Conservation (phyloP, 257 asterid genomes). For the Catharanthus roseus region DNA sequence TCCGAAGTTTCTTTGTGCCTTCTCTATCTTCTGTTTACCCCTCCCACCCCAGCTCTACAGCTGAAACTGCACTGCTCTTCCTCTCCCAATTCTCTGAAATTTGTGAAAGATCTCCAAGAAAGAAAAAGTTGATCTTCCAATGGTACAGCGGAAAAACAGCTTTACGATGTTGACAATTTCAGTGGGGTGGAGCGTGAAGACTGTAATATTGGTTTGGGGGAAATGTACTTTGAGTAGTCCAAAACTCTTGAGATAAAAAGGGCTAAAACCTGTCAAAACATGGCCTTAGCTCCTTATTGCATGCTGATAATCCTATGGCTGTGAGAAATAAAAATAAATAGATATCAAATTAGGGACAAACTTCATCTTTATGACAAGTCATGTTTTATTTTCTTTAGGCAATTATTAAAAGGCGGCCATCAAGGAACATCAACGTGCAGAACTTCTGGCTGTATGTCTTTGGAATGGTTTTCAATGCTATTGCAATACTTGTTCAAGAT, state of each 20-base stretch:
- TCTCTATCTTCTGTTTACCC: not conserved
- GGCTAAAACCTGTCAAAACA: not conserved
- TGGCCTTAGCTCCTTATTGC: not conserved
- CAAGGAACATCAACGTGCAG: conserved; percentile 97
- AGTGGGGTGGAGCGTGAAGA: not conserved
- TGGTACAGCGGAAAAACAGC: not conserved
- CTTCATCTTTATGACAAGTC: conserved; percentile 14
- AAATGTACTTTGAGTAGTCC: not conserved
- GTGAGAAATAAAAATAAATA: not conserved
- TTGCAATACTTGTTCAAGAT: conserved; percentile 85
- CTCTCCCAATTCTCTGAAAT: not conserved
- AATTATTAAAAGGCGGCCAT: conserved; percentile 84
- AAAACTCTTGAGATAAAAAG: not conserved
- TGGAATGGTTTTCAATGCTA: conserved; percentile 92
- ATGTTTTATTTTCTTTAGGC: conserved; percentile 55
- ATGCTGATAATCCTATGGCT: not conserved
- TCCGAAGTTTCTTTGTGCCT: not conserved
- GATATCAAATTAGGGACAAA: not conserved
- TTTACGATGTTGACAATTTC: not conserved
- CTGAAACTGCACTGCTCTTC: not conserved
- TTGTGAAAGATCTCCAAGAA: too few relatives aligned
- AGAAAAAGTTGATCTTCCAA: too few relatives aligned
- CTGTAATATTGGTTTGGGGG: not conserved
- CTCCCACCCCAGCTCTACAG: not conserved
- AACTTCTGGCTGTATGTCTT: conserved; percentile 97